Evolutionary conservation across 768 basidiomycete species (phyloP).

Genomic region (Gloeophyllum trabeum): DNA sequence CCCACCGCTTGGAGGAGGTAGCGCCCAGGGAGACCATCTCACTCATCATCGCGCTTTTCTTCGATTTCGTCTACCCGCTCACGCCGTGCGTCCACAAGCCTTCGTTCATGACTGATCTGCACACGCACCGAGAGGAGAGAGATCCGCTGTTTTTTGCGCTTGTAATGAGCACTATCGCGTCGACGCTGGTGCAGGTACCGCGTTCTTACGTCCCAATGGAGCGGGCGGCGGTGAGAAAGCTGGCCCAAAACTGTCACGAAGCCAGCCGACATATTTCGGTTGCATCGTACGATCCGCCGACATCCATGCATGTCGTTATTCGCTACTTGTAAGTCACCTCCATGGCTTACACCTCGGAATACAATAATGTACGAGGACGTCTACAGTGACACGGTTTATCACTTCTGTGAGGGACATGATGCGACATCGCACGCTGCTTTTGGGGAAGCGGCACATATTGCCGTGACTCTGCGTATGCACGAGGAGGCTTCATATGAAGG

Average conservation of each 20-base stretch:
- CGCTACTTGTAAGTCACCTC: conserved; percentile 66
- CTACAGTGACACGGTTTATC: conserved; percentile 74
- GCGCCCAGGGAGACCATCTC: conserved; percentile 74
- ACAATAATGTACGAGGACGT: background rate
- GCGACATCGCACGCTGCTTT: conserved; percentile 83
- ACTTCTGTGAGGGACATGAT: conserved; percentile 83
- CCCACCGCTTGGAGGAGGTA: conserved; percentile 70
- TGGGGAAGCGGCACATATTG: conserved; percentile 78
- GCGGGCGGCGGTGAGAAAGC: conserved; percentile 69
- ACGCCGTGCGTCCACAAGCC: conserved; percentile 89
- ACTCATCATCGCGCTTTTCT: conserved; percentile 80
- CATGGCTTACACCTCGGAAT: conserved; percentile 1
- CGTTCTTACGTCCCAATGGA: conserved; percentile 84
- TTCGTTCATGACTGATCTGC: conserved; percentile 85
- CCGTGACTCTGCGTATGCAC: conserved; percentile 74
- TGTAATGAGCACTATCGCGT: conserved; percentile 82
- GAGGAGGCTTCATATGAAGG: conserved; percentile 78
- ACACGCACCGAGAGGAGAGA: conserved; percentile 67
- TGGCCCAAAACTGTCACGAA: conserved; percentile 75
- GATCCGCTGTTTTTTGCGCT: conserved; percentile 87
- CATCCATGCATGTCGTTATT: conserved; percentile 76
- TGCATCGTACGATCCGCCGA: conserved; percentile 74
- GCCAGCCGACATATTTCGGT: conserved; percentile 75
- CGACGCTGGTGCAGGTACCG: conserved; percentile 82
- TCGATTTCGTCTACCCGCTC: conserved; percentile 87